These are phyloP conservation scores for Golubevia pallescens DNA, from an alignment of 1,284 basidiomycete species.

Conservation along the genomic window DNA sequence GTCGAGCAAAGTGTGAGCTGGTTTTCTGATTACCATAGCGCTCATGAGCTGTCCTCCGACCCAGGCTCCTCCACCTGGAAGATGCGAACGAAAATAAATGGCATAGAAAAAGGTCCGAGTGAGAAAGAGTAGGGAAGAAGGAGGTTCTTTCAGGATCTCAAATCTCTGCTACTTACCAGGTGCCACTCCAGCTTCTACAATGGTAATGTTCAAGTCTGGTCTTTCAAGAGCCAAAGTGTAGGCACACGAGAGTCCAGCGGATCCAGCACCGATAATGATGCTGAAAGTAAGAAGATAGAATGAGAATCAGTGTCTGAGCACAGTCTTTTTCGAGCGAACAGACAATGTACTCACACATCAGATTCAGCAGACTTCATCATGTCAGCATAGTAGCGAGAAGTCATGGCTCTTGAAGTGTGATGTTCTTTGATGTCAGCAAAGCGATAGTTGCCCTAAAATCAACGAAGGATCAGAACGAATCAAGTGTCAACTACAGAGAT, in stretches of 20 bases:
- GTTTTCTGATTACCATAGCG: constrained; percentile 84
- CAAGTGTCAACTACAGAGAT: too few relatives aligned
- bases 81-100: constrained; percentile 1
- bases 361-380: constrained; percentile 36
- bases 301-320: too few relatives aligned
- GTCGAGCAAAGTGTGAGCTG: constrained; percentile 76
- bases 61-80: constrained; percentile 74
- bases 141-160: too few relatives aligned
- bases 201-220: constrained; percentile 79
- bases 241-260: constrained; percentile 79
- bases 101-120: too few relatives aligned
- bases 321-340: too few relatives aligned
- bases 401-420: constrained; percentile 57
- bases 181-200: constrained; percentile 80
- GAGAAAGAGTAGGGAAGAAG: too few relatives aligned
- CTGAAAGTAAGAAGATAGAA: too few relatives aligned
- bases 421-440: constrained; percentile 59
- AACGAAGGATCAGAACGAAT: not conserved
- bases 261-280: constrained; percentile 81
- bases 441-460: constrained; percentile 25
- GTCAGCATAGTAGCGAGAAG: constrained; percentile 44
- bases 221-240: constrained; percentile 73
- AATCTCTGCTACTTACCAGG: too few relatives aligned
- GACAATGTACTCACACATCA: too few relatives aligned
- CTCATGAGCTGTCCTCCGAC: constrained; percentile 83